Evolutionary conservation across 768 basidiomycete genomes (phyloP).

Genomic region (Chalciporus chontae): DNA sequence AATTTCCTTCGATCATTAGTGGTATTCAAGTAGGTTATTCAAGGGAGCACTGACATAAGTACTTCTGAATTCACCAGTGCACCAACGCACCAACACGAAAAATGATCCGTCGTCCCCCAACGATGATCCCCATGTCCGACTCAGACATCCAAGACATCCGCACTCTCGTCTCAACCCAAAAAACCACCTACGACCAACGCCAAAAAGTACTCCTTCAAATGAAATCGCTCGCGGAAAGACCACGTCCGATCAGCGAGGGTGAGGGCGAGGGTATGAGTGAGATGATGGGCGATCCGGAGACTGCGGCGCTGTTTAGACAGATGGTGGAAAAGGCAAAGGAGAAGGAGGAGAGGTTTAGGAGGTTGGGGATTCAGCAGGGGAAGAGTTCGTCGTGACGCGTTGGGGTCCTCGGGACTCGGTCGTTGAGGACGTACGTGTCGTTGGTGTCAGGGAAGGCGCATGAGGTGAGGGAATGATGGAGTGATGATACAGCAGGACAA

Average conservation of each 20-base stretch:
- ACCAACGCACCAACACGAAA: not conserved
- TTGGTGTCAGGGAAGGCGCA: no score
- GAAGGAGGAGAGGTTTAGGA: conserved; percentile 24
- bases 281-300: conserved; percentile 4
- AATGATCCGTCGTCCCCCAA: conserved; percentile 78
- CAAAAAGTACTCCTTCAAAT: conserved; percentile 43
- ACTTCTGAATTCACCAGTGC: no score
- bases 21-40: no score
- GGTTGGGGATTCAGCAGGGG: conserved; percentile 27
- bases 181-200: conserved; percentile 37
- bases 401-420: not conserved
- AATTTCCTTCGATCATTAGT: no score
- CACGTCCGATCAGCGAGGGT: conserved; percentile 6
- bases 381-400: conserved; percentile 23
- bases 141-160: conserved; percentile 77
- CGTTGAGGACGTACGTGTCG: not conserved
- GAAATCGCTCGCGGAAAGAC: conserved; percentile 41
- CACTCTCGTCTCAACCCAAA: conserved; percentile 51
- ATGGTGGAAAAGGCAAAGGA: conserved; percentile 19
- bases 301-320: conserved; percentile 12
- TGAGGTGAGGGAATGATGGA: no score
- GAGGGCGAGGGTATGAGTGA: not conserved
- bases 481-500: no score
- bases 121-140: conserved; percentile 73
- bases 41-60: no score